Evolutionary conservation across 2,329 filamentous ascomycete species (phyloP).

Genomic region (Monosporascus sp.): DNA sequence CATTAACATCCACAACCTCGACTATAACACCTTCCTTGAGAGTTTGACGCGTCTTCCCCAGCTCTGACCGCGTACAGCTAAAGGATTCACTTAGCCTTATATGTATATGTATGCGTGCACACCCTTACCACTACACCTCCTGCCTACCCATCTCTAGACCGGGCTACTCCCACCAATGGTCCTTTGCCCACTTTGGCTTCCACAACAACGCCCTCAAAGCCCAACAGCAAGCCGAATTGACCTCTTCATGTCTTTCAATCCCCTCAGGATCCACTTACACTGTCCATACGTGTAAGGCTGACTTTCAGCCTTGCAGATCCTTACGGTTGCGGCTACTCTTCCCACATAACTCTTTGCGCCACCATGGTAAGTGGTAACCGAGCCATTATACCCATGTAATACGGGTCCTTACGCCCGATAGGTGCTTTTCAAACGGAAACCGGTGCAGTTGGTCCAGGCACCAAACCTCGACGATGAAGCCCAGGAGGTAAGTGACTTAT

Average conservation of each 20-base stretch:
- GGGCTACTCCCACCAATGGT: conserved; percentile 9
- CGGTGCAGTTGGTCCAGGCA: conserved; percentile 72
- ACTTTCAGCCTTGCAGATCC: conserved; percentile 38
- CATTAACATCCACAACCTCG: conserved; percentile 7
- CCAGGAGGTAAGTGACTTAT: conserved; percentile 58
- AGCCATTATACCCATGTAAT: background rate
- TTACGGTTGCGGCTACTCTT: conserved; percentile 13
- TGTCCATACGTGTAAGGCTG: conserved; percentile 26
- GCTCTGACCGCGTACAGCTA: conserved; percentile 11
- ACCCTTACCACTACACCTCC: conserved; percentile 5
- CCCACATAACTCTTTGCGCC: conserved; percentile 6
- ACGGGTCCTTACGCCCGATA: conserved; percentile 34
- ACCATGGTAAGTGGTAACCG: conserved; percentile 28
- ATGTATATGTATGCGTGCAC: conserved; percentile 9
- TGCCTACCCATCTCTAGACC: conserved; percentile 15
- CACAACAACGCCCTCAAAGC: conserved; percentile 18
- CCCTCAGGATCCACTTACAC: conserved; percentile 22
- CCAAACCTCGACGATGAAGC: conserved; percentile 74
- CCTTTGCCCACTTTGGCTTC: conserved; percentile 2
- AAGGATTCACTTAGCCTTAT: conserved; percentile 11
- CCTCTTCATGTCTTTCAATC: conserved; percentile 5
- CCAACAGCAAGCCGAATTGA: conserved; percentile 15
- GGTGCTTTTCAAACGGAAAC: conserved; percentile 96
- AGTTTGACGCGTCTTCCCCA: conserved; percentile 13
- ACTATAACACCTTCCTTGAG: background rate